A percentile compares a stretch with the other conserved stretches of the same genome.
phyloP scores from a whole-genome alignment of 192 early-diverging fungal species.

The Lobosporangium transversale region DNA sequence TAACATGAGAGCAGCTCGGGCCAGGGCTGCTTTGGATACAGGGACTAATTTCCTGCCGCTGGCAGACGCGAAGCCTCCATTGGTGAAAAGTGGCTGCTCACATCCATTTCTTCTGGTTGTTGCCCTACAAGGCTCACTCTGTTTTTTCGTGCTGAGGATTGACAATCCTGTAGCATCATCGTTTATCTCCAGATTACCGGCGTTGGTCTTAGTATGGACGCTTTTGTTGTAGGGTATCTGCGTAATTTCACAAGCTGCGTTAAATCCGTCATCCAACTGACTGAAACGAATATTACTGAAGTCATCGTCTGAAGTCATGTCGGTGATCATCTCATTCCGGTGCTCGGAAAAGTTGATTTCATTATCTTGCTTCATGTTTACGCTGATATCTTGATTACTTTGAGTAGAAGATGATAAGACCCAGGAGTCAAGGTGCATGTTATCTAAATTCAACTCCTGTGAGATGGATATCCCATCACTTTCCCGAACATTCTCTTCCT shows the following conservation, averaged over 20 bases:
- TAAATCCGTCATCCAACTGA: constrained; percentile 37
- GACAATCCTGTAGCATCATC: no score
- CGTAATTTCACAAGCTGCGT: constrained; percentile 6
- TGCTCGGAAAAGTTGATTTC: background rate
- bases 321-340: background rate
- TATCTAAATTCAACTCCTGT: background rate
- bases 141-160: no score
- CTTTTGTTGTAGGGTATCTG: constrained; percentile 1
- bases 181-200: background rate
- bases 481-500: background rate
- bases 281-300: constrained; percentile 31
- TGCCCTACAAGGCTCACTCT: no score
- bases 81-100: background rate
- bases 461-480: background rate
- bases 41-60: constrained; percentile 18
- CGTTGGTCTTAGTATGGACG: no score
- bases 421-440: constrained; percentile 2
- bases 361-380: background rate
- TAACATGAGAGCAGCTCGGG: constrained; percentile 10
- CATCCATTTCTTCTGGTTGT: no score
- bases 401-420: background rate
- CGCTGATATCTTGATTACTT: background rate
- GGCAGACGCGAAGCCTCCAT: constrained; percentile 23
- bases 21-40: constrained; percentile 16
- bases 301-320: constrained; percentile 15